Evolutionary conservation across 305 asterid species (phyloP).

Genomic region (Fraxinus albicans): DNA sequence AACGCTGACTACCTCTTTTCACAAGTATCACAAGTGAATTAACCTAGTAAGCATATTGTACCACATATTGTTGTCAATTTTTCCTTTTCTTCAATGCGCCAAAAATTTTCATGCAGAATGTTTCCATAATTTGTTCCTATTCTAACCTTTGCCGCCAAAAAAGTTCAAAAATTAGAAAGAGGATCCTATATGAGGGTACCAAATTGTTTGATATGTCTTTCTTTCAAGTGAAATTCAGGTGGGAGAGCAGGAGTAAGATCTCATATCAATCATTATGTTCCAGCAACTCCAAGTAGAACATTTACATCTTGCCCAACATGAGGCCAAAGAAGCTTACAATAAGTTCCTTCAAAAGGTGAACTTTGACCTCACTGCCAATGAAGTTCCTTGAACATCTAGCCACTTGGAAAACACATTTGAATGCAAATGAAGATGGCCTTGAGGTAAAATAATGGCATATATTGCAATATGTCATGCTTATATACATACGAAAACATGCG

Average conservation of each 20-base stretch:
- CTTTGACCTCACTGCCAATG: neutral
- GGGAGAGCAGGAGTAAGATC: neutral
- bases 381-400: neutral
- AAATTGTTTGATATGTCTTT: neutral
- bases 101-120: neutral
- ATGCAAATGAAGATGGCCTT: conserved; percentile 8
- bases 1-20: neutral
- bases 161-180: neutral
- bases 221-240: neutral
- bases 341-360: neutral
- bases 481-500: neutral
- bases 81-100: neutral
- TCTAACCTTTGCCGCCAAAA: neutral
- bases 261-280: neutral
- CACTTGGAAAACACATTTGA: conserved; percentile 3
- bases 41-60: neutral
- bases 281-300: neutral
- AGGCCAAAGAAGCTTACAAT: neutral
- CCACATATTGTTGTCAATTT: neutral
- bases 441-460: neutral
- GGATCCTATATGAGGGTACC: neutral
- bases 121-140: neutral
- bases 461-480: neutral
- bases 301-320: neutral
- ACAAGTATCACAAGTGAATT: neutral